Percentiles rank a stretch among this genome's conserved stretches.
phyloP scores from a whole-genome alignment of 345 rosid species.

The Murraya koenigii region DNA sequence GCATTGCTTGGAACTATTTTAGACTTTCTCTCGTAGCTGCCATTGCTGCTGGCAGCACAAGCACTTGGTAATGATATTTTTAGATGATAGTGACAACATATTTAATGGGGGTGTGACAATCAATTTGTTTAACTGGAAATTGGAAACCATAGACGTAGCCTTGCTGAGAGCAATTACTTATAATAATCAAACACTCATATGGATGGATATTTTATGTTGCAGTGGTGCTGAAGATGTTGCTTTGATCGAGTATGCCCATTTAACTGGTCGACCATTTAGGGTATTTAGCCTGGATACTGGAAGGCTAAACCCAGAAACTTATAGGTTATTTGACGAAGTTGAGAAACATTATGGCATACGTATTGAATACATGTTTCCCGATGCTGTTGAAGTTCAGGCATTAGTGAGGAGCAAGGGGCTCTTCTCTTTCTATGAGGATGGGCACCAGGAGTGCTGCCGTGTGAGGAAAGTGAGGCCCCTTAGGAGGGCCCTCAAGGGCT shows the following conservation, averaged over 20 bases:
- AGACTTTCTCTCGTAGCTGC: background rate
- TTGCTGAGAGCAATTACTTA: background rate
- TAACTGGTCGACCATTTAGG: constrained; percentile 82
- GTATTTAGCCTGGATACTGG: constrained; percentile 94
- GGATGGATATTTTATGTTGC: constrained; percentile 14
- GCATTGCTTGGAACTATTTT: background rate
- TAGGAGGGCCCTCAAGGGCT: constrained; percentile 83
- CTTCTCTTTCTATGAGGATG: constrained; percentile 91
- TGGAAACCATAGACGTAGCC: background rate
- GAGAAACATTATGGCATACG: constrained; percentile 77
- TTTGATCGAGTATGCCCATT: constrained; percentile 81
- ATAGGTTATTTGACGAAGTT: constrained; percentile 61
- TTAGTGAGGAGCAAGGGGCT: constrained; percentile 88
- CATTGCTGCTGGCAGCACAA: background rate
- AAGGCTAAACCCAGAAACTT: constrained; percentile 87
- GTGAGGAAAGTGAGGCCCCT: constrained; percentile 94
- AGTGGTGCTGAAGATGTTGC: constrained; percentile 99
- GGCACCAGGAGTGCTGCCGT: constrained; percentile 98
- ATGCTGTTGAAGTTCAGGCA: constrained; percentile 89
- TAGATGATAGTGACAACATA: background rate
- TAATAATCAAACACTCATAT: background rate
- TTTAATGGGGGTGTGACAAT: background rate
- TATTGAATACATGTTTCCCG: constrained; percentile 95
- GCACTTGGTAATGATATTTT: background rate
- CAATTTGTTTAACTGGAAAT: background rate